Conservation (phyloP, 495 filamentous ascomycete species). For the Tetracladium setigerum region DNA sequence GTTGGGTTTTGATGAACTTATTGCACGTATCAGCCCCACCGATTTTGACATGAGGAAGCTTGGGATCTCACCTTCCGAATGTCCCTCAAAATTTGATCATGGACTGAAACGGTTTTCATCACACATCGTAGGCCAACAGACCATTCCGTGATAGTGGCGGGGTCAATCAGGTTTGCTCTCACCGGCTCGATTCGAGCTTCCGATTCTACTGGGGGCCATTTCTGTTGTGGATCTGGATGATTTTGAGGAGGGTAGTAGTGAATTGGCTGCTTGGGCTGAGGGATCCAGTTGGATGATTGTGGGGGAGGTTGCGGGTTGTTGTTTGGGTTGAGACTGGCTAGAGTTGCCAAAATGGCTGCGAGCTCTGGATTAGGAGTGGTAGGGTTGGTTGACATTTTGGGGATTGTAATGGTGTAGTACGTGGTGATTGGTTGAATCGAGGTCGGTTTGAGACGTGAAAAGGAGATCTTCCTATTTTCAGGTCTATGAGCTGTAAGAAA, state of each 20-base stretch:
- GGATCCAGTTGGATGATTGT: conserved; percentile 1
- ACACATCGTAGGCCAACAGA: conserved; percentile 53
- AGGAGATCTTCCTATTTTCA: too few species aligned
- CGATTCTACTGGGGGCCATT: background rate
- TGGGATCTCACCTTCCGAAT: conserved; percentile 29
- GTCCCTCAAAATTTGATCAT: conserved; percentile 32
- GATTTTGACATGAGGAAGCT: conserved; percentile 9
- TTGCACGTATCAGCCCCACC: background rate
- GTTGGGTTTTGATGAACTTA: conserved; percentile 55
- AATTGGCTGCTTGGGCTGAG: background rate
- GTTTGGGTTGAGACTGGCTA: conserved; percentile 34
- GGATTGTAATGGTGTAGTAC: too few species aligned
- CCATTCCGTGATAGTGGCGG: conserved; percentile 60
- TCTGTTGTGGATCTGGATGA: conserved; percentile 3
- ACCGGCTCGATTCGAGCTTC: background rate
- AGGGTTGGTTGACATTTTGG: conserved; percentile 26
- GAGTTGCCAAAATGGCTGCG: conserved; percentile 44
- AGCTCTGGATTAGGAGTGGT: conserved; percentile 36
- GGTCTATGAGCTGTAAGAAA: too few species aligned
- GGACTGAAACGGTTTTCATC: conserved; percentile 47
- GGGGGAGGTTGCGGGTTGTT: conserved; percentile 13
- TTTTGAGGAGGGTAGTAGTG: conserved; percentile 11
- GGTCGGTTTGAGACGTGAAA: too few species aligned
- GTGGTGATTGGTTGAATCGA: too few species aligned
- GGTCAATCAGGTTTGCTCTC: conserved; percentile 25